phyloP scores from a whole-genome alignment of 345 rosid species.

The Psidium friedrichsthalianum region DNA sequence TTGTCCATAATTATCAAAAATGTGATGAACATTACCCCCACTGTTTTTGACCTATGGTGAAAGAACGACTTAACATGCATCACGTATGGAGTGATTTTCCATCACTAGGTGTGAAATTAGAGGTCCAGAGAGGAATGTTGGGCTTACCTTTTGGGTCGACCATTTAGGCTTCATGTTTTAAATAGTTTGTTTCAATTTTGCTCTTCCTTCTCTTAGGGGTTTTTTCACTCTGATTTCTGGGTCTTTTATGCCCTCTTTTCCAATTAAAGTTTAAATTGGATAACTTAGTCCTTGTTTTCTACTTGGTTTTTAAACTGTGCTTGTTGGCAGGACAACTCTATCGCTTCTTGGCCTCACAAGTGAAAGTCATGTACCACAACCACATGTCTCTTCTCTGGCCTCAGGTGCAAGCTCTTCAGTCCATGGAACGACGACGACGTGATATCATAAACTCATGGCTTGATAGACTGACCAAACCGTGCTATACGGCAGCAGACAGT shows the following conservation, averaged over 20 bases:
- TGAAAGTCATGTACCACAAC: constrained; percentile 31
- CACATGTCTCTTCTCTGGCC: constrained; percentile 33
- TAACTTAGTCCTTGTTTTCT: not conserved
- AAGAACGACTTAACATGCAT: not conserved
- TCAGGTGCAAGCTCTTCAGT: constrained; percentile 49
- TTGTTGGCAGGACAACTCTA: constrained; percentile 50
- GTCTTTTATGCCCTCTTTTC: not conserved
- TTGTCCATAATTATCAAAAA: not conserved
- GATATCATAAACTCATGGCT: constrained; percentile 2
- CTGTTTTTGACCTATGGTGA: not conserved
- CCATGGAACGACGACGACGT: constrained; percentile 43
- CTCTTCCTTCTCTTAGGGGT: not conserved
- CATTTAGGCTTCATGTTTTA: not conserved
- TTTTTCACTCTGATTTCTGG: not conserved
- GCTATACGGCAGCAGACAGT: not conserved
- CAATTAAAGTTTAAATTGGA: not conserved
- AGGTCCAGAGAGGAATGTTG: not conserved
- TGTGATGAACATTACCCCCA: not conserved
- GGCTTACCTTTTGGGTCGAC: not conserved
- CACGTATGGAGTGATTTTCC: not conserved
- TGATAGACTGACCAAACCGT: not conserved
- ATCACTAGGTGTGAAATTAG: not conserved
- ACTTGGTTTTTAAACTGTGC: not conserved
- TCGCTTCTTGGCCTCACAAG: constrained; percentile 62
- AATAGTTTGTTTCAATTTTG: not conserved